phyloP scores from a whole-genome alignment of 2,329 filamentous ascomycete species.

The Chaetomiaceae sp. region DNA sequence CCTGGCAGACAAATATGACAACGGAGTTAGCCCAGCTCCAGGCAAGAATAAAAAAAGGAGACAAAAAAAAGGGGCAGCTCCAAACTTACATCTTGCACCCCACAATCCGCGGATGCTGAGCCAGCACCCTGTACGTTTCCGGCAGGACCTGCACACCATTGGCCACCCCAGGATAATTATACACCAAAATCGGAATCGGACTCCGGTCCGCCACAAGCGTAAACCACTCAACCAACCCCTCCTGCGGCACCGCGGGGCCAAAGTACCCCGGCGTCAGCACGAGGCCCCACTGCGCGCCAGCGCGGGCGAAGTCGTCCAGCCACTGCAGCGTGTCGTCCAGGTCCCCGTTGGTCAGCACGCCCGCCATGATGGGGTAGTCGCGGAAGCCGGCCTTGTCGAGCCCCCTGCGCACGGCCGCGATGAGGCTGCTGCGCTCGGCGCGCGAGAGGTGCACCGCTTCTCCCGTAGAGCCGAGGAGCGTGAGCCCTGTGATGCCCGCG shows the following conservation, averaged over 20 bases:
- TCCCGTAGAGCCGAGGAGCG: slow-evolving; percentile 60
- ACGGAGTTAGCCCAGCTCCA: too few species aligned
- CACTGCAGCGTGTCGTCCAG: slow-evolving; percentile 52
- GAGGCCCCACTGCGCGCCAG: slow-evolving; percentile 58
- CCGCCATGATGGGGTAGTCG: slow-evolving; percentile 57
- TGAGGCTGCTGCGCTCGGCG: slow-evolving; percentile 51
- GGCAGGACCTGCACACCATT: slow-evolving; percentile 58
- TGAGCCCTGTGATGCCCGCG: slow-evolving; percentile 55
- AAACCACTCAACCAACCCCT: slow-evolving; percentile 58
- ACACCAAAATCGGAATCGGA: slow-evolving; percentile 57
- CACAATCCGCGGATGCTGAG: slow-evolving; percentile 60
- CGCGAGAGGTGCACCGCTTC: slow-evolving; percentile 58
- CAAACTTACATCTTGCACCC: slow-evolving; percentile 54
- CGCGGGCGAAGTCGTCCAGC: slow-evolving; percentile 43
- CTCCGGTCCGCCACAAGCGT: slow-evolving; percentile 55
- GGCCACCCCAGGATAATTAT: slow-evolving; percentile 59
- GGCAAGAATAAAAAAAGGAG: too few species aligned
- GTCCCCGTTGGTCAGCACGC: slow-evolving; percentile 54
- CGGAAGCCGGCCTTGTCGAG: slow-evolving; percentile 51
- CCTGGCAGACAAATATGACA: too few species aligned
- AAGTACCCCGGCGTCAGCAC: slow-evolving; percentile 63
- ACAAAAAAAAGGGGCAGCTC: too few species aligned
- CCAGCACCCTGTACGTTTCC: slow-evolving; percentile 52
- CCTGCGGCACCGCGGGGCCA: slow-evolving; percentile 52
- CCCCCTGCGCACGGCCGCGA: slow-evolving; percentile 51